Evolutionary conservation across 768 basidiomycete genomes (phyloP).

Genomic region (Mycena floridula): DNA sequence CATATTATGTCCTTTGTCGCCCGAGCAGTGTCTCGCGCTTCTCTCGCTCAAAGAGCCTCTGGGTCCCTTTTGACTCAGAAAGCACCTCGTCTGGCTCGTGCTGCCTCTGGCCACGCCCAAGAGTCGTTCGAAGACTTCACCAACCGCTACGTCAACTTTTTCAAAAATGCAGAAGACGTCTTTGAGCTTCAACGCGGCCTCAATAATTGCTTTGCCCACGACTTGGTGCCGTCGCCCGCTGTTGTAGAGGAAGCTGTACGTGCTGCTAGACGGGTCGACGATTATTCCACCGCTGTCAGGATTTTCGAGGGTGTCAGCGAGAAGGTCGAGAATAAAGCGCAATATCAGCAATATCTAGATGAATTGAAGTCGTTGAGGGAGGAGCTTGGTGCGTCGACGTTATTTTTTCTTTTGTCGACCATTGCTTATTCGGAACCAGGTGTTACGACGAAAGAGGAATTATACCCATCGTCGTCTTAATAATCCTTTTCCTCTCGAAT

Average conservation of each 20-base stretch:
- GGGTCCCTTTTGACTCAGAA: slow-evolving; percentile 38
- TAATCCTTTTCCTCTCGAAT: too few species aligned
- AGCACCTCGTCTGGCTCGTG: slow-evolving; percentile 40
- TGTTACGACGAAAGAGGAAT: slow-evolving; percentile 36
- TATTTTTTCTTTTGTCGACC: background rate
- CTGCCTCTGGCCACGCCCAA: slow-evolving; percentile 61
- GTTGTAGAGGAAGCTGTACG: slow-evolving; percentile 86
- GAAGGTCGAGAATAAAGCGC: slow-evolving; percentile 96
- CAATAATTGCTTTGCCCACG: slow-evolving; percentile 99
- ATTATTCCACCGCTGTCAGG: slow-evolving; percentile 95
- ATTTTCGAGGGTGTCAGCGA: slow-evolving; percentile 94
- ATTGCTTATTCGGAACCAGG: slow-evolving; percentile 19
- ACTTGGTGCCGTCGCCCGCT: slow-evolving; percentile 80
- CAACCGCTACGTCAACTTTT: slow-evolving; percentile 90
- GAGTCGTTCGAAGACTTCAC: slow-evolving; percentile 95
- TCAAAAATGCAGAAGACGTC: slow-evolving; percentile 87
- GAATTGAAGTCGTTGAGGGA: slow-evolving; percentile 85
- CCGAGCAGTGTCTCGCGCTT: slow-evolving; percentile 54
- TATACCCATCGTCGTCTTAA: slow-evolving; percentile 36
- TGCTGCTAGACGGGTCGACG: slow-evolving; percentile 88
- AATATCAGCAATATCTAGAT: slow-evolving; percentile 90
- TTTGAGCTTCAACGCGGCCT: slow-evolving; percentile 99
- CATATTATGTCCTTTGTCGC: slow-evolving; percentile 52
- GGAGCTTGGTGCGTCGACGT: slow-evolving; percentile 71
- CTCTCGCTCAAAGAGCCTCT: slow-evolving; percentile 53